Evolutionary conservation across 345 rosid genomes (phyloP).

Genomic region (Rhodamnia rubescens): DNA sequence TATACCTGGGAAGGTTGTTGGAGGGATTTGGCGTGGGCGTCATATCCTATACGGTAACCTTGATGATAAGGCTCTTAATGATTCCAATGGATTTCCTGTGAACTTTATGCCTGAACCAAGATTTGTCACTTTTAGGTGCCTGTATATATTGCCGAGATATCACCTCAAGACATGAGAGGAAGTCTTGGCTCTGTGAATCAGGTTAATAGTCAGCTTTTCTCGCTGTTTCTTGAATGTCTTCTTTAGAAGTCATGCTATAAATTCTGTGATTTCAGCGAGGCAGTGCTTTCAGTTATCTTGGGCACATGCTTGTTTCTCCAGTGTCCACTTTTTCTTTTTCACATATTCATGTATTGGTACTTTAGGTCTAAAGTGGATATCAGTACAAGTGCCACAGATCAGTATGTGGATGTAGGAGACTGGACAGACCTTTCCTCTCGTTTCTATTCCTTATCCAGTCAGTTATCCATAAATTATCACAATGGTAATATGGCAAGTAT

Average conservation of each 20-base stretch:
- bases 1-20: constrained; percentile 69
- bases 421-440: background rate
- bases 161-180: constrained; percentile 74
- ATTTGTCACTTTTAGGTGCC: constrained; percentile 42
- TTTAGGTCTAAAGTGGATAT: background rate
- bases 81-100: background rate
- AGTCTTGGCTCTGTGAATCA: constrained; percentile 63
- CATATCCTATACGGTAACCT: constrained; percentile 62
- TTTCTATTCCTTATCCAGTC: background rate
- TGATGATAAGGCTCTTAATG: background rate
- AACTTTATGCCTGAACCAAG: background rate
- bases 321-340: background rate
- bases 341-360: background rate
- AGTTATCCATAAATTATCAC: background rate
- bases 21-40: constrained; percentile 79
- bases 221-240: background rate
- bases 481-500: background rate
- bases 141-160: constrained; percentile 49
- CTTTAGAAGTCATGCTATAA: background rate
- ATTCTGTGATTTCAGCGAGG: background rate
- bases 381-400: background rate
- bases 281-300: background rate
- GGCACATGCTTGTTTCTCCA: background rate
- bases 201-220: constrained; percentile 17
- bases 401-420: background rate